Conservation (phyloP, 2,329 filamentous ascomycete genomes). For the Monosporascus sp. region DNA sequence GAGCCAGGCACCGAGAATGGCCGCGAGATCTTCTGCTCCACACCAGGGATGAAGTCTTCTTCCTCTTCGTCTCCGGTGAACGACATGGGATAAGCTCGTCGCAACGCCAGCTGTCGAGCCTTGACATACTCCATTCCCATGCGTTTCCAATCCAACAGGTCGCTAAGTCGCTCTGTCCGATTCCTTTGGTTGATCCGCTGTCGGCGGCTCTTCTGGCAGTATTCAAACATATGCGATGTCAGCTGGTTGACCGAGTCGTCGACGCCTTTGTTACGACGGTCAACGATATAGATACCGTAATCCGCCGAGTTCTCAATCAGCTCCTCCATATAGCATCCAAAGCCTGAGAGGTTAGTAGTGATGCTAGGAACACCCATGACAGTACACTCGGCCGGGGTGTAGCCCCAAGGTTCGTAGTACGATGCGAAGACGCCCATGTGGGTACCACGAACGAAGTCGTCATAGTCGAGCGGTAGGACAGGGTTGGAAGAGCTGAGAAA, state of each 20-base stretch:
- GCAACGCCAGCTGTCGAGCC: conserved; percentile 83
- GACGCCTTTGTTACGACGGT: conserved; percentile 88
- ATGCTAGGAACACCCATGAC: conserved; percentile 99
- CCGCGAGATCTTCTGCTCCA: conserved; percentile 90
- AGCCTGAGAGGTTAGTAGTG: conserved; percentile 94
- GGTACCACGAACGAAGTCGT: conserved; percentile 96
- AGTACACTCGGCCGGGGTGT: conserved; percentile 95
- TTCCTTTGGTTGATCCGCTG: conserved; percentile 99
- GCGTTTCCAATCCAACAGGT: conserved; percentile 96
- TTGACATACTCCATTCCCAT: conserved; percentile 99
- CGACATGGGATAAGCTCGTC: conserved; percentile 84
- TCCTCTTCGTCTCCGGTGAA: conserved; percentile 72
- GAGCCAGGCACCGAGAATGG: conserved; percentile 93
- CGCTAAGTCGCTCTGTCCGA: conserved; percentile 88
- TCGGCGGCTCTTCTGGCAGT: conserved; percentile 84
- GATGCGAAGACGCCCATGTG: conserved; percentile 94
- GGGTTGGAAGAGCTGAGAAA: conserved; percentile 96
- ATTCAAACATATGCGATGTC: conserved; percentile 88
- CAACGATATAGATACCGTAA: conserved; percentile 98
- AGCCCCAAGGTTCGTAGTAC: conserved; percentile 99
- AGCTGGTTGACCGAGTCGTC: conserved; percentile 97
- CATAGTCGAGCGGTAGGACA: conserved; percentile 91
- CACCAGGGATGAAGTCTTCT: conserved; percentile 84
- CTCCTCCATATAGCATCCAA: conserved; percentile 99
- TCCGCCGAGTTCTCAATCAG: conserved; percentile 96